Evolutionary conservation across 768 basidiomycete genomes (phyloP).

Genomic region (Tricholomella constricta): DNA sequence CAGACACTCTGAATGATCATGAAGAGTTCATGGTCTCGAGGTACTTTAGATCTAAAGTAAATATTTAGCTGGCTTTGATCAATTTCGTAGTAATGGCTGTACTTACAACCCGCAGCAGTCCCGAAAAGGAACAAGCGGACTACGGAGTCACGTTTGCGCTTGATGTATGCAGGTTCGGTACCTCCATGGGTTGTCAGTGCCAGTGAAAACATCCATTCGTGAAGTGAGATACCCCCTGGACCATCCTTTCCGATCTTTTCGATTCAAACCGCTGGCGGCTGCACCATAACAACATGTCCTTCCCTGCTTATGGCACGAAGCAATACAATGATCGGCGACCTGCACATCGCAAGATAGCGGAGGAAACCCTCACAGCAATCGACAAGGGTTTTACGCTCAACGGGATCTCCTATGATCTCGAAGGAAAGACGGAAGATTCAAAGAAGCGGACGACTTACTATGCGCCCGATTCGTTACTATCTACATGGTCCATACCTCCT

Average conservation of each 20-base stretch:
- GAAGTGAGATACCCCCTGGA: not conserved
- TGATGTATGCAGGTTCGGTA: not conserved
- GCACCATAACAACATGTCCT: not conserved
- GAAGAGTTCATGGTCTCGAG: too few relatives aligned
- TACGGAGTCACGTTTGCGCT: not conserved
- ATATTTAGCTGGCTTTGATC: too few relatives aligned
- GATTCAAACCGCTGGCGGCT: too few relatives aligned
- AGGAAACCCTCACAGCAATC: slow-evolving; percentile 51
- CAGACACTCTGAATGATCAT: too few relatives aligned
- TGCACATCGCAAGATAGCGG: slow-evolving; percentile 45
- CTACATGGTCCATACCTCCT: slow-evolving; percentile 47
- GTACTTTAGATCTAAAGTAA: too few relatives aligned
- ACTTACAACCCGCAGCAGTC: too few relatives aligned
- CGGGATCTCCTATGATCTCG: slow-evolving; percentile 31
- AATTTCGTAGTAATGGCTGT: too few relatives aligned
- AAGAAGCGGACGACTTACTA: slow-evolving; percentile 54
- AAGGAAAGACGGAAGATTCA: slow-evolving; percentile 24
- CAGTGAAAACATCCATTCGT: not conserved
- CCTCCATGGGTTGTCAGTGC: not conserved
- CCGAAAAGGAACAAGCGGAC: too few relatives aligned
- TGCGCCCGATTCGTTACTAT: slow-evolving; percentile 47
- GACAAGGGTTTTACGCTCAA: slow-evolving; percentile 41
- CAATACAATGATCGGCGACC: slow-evolving; percentile 27
- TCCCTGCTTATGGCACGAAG: slow-evolving; percentile 9
- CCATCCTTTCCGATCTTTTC: not conserved